These are phyloP conservation scores for Phaeosphaeria sp. DNA, from an alignment of 2,329 filamentous ascomycete species.

Conservation along the genomic window DNA sequence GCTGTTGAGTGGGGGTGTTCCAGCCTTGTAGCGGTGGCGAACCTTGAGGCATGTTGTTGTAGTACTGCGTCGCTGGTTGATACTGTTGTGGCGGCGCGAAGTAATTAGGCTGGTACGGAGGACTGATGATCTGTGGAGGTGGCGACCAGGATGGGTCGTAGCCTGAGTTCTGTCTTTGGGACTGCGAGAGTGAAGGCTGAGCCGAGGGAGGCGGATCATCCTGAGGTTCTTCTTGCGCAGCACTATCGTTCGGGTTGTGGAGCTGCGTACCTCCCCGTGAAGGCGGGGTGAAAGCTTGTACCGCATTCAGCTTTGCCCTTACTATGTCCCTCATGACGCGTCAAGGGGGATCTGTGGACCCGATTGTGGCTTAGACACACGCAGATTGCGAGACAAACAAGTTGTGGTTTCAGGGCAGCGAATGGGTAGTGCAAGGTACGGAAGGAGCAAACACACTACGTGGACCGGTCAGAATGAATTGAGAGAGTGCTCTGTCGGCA, in stretches of 20 bases:
- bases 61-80: not conserved
- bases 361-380: conserved; percentile 1
- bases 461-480: not conserved
- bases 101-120: not conserved
- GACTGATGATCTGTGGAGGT: not conserved
- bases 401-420: not conserved
- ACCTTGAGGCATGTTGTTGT: not conserved
- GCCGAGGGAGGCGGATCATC: not conserved
- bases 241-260: not conserved
- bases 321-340: not conserved
- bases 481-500: not conserved
- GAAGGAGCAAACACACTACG: not conserved
- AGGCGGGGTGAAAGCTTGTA: not conserved
- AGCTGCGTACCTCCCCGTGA: not conserved
- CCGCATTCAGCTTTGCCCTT: not conserved
- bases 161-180: not conserved
- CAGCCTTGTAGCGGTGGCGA: not conserved
- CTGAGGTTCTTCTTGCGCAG: not conserved
- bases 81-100: not conserved
- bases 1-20: not conserved
- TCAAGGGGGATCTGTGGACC: not conserved
- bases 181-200: not conserved
- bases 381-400: not conserved
- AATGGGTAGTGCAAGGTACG: not conserved
- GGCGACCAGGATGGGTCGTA: not conserved